Evolutionary conservation across 257 asterid genomes (phyloP), one percentile per base, ranked within the genome.

Genomic region (Scutellaria galericulata): DNA sequence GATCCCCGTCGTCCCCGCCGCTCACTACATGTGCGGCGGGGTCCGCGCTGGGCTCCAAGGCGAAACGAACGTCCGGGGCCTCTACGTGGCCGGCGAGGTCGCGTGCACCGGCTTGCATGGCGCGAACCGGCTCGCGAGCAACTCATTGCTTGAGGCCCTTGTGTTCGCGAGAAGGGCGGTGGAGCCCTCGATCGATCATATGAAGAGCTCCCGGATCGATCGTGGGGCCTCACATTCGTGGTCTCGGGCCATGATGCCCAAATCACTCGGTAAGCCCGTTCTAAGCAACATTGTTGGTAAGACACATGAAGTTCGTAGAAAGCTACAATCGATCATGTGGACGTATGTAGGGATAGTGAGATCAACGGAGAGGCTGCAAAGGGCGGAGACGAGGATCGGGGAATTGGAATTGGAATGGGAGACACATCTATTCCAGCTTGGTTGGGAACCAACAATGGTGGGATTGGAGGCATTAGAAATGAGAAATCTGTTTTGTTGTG

Each of bases 21-120:
- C 99, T 31, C 99, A 95, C 59, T 95, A 95, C 92, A 95, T 95
- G 98, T 95, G 99, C 7, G 99, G 99, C 7, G 99, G 99, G 24
- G 98, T 95, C 13, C 95, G 96, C 5, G 99, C 99, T 0, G 97
- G 98, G 12, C 98, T 95, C 18, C 83, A 87, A 11, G 99, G 98
- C 20, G 99, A 92, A 73, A 95, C 99, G 1, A 89, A 95, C 15
- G 96, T 95, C 14, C 63, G 11, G 22, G 97, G 99, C 7, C 96
- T 95, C 66, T 95, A 79, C 7, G 96, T 95, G 54, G 97, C 99
- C 0, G 99, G 99, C 7, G 99, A 95, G 77, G 99, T 90, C 24
- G 99, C 99, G 0, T 95, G 99, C 70, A 95, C 99, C 0, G 99
- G 99, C 62, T 57, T 95, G 68, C 99, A 95, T 7, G 98, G 99